Base-by-base conservation (phyloP, 805 yeast species). In the Wickerhamomyces strasburgensis region DNA sequence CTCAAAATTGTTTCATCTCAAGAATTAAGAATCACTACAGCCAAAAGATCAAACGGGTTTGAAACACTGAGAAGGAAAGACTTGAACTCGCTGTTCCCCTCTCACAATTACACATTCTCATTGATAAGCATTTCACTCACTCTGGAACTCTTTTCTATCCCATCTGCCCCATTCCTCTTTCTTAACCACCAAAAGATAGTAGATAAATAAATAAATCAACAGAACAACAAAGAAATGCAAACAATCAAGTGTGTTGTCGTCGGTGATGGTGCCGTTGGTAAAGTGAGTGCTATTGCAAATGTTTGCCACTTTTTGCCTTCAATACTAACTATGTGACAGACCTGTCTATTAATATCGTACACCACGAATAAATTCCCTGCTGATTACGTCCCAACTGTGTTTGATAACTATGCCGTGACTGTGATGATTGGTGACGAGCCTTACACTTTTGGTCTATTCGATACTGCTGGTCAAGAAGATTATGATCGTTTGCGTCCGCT, bases 221-320 rank as follows among this genome's bases (percentile, higher is more conserved):
- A n/a, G n/a, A n/a, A n/a, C n/a, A n/a, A n/a, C n/a, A n/a, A n/a
- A n/a, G 28, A n/a, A 24, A 68, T 68, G 74, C 72, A 68, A 55
- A 68, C 74, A 34, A 62, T 84, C 62, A 90, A 90, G 67, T 93
- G 98, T 73, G 98, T 93, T 49, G 97, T 90, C 48, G 98, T 93
- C 39, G 98, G 98, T 49, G 98, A 93, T 68, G 98, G 98, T 85
- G 98, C 98, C 52, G 98, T 93, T 47, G 98, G 98, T 54, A 90
- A 88, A 58, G 72, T 67, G 41, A 37, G 68, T 56, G 15, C 42
- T 21, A 21, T 21, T 21, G 25, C 7, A 21, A 11, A 21, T 21
- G 7, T 8, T 21, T 21, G 25, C 14, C 6, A 11, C 33, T 17
- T 17, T 29, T 28, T 29, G 19, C 14, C 11, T 7, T 19, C 11